A percentile compares a stretch with the other conserved stretches of the same genome.
Conservation (phyloP, 2,329 filamentous ascomycete species). For the Myotisia sp. region DNA sequence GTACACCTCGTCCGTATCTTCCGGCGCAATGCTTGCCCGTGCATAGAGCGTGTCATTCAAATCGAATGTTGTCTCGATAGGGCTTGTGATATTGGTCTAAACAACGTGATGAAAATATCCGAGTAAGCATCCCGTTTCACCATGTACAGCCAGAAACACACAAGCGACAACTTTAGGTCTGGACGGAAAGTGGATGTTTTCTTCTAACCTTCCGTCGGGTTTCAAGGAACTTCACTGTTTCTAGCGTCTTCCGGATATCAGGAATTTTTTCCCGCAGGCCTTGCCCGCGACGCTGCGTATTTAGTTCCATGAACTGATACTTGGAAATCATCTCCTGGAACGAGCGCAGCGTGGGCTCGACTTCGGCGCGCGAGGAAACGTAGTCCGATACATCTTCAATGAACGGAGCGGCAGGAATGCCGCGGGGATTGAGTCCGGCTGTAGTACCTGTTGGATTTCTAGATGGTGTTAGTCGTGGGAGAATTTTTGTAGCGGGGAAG, state of each 20-base stretch:
- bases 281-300: constrained; percentile 66
- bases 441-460: background rate
- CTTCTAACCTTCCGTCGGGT: constrained; percentile 61
- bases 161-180: background rate
- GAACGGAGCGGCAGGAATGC: constrained; percentile 34
- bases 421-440: constrained; percentile 29
- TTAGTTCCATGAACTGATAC: constrained; percentile 98
- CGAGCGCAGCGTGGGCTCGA: constrained; percentile 31
- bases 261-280: constrained; percentile 90
- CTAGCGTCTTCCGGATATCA: constrained; percentile 89
- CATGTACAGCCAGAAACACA: constrained; percentile 7
- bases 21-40: constrained; percentile 66
- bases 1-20: constrained; percentile 67
- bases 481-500: constrained; percentile 3
- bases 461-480: background rate
- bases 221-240: constrained; percentile 77
- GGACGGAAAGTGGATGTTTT: too few species aligned
- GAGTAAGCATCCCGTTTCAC: background rate
- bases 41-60: constrained; percentile 92
- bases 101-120: background rate
- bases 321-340: constrained; percentile 53
- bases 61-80: constrained; percentile 86
- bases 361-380: constrained; percentile 31
- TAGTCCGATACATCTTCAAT: constrained; percentile 35
- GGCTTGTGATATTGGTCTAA: constrained; percentile 29